Evolutionary conservation across 2,329 filamentous ascomycete genomes (phyloP).

Genomic region (Leptographium procerum): DNA sequence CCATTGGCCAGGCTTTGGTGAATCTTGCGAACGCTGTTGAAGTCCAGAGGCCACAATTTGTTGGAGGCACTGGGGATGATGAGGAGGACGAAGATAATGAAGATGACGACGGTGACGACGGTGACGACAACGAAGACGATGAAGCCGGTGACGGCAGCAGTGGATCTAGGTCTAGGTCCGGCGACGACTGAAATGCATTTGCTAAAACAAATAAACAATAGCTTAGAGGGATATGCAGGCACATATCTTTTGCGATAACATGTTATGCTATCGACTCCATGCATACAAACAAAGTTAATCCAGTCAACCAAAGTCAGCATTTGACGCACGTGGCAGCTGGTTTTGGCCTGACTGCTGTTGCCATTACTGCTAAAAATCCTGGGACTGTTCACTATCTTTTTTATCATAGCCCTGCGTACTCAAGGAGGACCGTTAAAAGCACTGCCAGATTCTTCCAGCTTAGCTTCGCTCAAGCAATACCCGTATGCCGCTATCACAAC

Average conservation of each 20-base stretch:
- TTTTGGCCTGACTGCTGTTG: no score
- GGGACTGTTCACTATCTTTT: no score
- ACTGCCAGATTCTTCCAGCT: background rate
- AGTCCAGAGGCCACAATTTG: background rate
- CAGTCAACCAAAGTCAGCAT: no score
- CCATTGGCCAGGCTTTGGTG: background rate
- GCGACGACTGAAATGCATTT: background rate
- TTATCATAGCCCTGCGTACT: no score
- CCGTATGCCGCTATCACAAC: conserved; percentile 32
- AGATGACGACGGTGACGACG: background rate
- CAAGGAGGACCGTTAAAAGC: no score
- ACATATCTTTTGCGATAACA: no score
- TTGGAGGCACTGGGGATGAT: background rate
- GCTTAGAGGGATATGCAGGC: no score
- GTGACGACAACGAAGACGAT: background rate
- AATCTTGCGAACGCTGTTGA: background rate
- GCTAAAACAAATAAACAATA: background rate
- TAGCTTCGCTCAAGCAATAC: background rate
- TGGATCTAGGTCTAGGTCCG: background rate
- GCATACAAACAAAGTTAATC: no score
- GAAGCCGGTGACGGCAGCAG: background rate
- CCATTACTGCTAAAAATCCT: no score
- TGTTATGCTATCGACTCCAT: no score
- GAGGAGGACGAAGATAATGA: background rate
- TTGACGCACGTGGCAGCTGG: no score